phyloP scores from a whole-genome alignment of 2,329 filamentous ascomycete species.

The Claviceps spartinae region DNA sequence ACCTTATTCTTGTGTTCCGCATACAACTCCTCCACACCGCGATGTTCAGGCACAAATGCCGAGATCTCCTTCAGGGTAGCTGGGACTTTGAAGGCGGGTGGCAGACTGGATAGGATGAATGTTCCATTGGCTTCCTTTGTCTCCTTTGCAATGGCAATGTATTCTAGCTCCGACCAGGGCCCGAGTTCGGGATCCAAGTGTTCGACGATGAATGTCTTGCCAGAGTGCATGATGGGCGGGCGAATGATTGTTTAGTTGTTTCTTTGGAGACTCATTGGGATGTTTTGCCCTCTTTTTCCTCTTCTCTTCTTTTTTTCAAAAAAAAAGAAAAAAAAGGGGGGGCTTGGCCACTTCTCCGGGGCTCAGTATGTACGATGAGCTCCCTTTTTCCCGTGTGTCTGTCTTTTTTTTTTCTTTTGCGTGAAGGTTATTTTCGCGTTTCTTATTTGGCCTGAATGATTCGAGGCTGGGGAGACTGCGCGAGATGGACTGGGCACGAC shows the following conservation, averaged over 20 bases:
- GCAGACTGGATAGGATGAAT: conserved; percentile 76
- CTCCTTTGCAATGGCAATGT: conserved; percentile 74
- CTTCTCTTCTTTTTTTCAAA: not conserved
- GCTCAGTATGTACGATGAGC: too few relatives aligned
- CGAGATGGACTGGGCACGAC: too few relatives aligned
- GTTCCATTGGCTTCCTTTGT: conserved; percentile 49
- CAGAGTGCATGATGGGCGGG: conserved; percentile 21
- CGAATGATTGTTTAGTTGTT: too few relatives aligned
- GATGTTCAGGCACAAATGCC: conserved; percentile 57
- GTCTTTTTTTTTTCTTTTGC: too few relatives aligned
- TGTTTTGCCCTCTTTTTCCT: not conserved
- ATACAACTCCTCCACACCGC: conserved; percentile 75
- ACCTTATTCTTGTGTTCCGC: conserved; percentile 58
- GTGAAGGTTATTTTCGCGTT: too few relatives aligned
- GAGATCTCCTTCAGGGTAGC: conserved; percentile 38
- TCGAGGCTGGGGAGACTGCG: too few relatives aligned
- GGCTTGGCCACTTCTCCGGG: too few relatives aligned
- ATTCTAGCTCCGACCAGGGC: conserved; percentile 88
- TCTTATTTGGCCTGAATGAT: too few relatives aligned
- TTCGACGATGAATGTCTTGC: conserved; percentile 83
- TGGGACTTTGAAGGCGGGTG: conserved; percentile 53
- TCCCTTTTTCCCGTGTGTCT: too few relatives aligned
- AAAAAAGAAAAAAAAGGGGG: too few relatives aligned
- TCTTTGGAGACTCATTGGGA: too few relatives aligned
- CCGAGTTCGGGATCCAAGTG: conserved; percentile 93